Percentiles rank a stretch among this genome's conserved stretches.
Conservation (phyloP, 352 stramenopile genomes). For the Hyaloperonospora brassicae region DNA sequence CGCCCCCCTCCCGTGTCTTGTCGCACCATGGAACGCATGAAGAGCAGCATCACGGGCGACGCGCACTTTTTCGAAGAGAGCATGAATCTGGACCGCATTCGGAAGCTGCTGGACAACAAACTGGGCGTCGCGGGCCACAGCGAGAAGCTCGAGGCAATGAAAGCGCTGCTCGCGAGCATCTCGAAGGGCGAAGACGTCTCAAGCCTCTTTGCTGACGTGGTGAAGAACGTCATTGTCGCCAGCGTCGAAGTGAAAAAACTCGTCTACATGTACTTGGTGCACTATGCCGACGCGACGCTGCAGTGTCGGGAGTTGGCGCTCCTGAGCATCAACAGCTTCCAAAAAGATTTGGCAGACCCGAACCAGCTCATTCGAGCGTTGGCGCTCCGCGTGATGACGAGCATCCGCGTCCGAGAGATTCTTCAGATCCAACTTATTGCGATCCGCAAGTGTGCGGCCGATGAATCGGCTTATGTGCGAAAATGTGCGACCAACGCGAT, state of each 20-base stretch:
- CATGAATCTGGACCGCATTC: slow-evolving; percentile 86
- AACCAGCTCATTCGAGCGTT: slow-evolving; percentile 92
- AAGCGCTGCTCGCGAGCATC: slow-evolving; percentile 95
- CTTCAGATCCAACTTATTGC: slow-evolving; percentile 98
- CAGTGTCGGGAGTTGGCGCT: slow-evolving; percentile 94
- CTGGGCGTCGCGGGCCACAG: slow-evolving; percentile 70
- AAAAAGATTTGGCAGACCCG: slow-evolving; percentile 93
- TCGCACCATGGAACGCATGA: slow-evolving; percentile 7
- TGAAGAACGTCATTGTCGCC: slow-evolving; percentile 91
- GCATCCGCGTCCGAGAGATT: slow-evolving; percentile 97
- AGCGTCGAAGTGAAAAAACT: slow-evolving; percentile 99
- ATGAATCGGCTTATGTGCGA: slow-evolving; percentile 94
- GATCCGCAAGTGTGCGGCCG: slow-evolving; percentile 87
- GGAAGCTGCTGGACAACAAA: slow-evolving; percentile 86
- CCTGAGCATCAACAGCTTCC: slow-evolving; percentile 97
- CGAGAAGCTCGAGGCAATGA: slow-evolving; percentile 96
- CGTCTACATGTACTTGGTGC: slow-evolving; percentile 99
- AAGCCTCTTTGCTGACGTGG: slow-evolving; percentile 96
- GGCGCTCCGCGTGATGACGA: slow-evolving; percentile 94
- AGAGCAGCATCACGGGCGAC: slow-evolving; percentile 85
- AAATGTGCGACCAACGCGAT: slow-evolving; percentile 96
- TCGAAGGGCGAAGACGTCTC: slow-evolving; percentile 95
- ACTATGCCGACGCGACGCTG: slow-evolving; percentile 94
- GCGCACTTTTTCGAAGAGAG: slow-evolving; percentile 97
- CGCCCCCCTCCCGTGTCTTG: too few species aligned